These are phyloP conservation scores for Phlebopus sp. DNA, from an alignment of 1,284 basidiomycete species.

Conservation along the genomic window DNA sequence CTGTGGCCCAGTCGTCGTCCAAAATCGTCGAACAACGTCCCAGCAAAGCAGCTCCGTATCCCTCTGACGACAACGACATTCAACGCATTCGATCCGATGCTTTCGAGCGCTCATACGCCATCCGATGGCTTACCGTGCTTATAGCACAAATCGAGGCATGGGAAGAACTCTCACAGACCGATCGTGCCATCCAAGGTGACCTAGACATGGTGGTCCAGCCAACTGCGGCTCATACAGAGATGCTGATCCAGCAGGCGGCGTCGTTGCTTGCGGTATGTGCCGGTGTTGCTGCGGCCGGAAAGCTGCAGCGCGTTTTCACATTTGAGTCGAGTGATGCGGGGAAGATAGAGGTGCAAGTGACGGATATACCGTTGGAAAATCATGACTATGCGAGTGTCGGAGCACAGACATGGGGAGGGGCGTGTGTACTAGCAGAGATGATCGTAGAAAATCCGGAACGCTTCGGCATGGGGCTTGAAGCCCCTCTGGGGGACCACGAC, in stretches of 20 bases:
- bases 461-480: slow-evolving; percentile 55
- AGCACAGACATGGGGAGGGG: slow-evolving; percentile 89
- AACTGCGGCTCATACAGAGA: slow-evolving; percentile 13
- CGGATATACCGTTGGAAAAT: slow-evolving; percentile 78
- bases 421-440: slow-evolving; percentile 79
- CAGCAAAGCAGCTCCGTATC: background rate
- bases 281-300: slow-evolving; percentile 55
- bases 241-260: slow-evolving; percentile 52
- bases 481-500: background rate
- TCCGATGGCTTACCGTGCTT: slow-evolving; percentile 69
- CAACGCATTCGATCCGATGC: too few species aligned
- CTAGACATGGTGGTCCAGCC: slow-evolving; percentile 1
- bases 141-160: slow-evolving; percentile 35
- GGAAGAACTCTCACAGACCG: slow-evolving; percentile 20
- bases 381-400: slow-evolving; percentile 84
- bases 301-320: slow-evolving; percentile 39
- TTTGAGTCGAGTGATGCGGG: slow-evolving; percentile 31
- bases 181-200: slow-evolving; percentile 9
- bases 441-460: slow-evolving; percentile 57
- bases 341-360: slow-evolving; percentile 47
- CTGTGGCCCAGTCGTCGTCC: background rate
- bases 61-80: slow-evolving; percentile 5
- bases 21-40: background rate
- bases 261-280: slow-evolving; percentile 63
- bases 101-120: slow-evolving; percentile 66